Conservation (phyloP, 2,329 filamentous ascomycete species). For the Fusarium sacchari region DNA sequence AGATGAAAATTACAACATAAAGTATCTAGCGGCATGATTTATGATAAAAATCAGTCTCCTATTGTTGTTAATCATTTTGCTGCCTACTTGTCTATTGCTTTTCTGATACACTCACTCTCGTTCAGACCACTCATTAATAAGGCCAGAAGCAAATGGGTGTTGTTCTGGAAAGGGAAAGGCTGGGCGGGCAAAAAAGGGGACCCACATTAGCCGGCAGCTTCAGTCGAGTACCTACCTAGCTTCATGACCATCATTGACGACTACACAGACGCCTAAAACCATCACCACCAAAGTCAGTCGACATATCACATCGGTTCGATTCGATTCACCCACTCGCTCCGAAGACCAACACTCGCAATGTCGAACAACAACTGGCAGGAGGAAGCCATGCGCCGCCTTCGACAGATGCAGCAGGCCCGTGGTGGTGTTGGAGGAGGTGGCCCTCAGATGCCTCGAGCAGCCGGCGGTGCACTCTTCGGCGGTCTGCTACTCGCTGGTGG, state of each 20-base stretch:
- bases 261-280: conserved; percentile 25
- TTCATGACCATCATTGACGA: conserved; percentile 39
- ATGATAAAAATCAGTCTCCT: too few species aligned
- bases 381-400: conserved; percentile 62
- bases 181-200: conserved; percentile 39
- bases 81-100: neutral
- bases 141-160: neutral
- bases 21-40: neutral
- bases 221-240: conserved; percentile 43
- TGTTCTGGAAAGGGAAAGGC: conserved; percentile 35
- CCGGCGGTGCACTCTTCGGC: conserved; percentile 54
- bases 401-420: conserved; percentile 58
- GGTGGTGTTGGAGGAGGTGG: conserved; percentile 56
- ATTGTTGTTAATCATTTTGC: neutral
- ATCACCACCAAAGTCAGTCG: conserved; percentile 23
- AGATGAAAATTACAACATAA: neutral
- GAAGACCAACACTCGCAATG: conserved; percentile 39
- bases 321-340: neutral
- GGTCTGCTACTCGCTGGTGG: conserved; percentile 60
- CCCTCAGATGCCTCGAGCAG: conserved; percentile 54
- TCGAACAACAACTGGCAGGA: conserved; percentile 57
- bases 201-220: conserved; percentile 42
- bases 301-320: conserved; percentile 29
- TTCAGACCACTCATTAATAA: neutral
- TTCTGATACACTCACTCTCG: neutral